Evolutionary conservation across 805 yeast species (phyloP), one percentile per base, ranked within the genome.

Genomic region (Wickerhamiella spandovensis): DNA sequence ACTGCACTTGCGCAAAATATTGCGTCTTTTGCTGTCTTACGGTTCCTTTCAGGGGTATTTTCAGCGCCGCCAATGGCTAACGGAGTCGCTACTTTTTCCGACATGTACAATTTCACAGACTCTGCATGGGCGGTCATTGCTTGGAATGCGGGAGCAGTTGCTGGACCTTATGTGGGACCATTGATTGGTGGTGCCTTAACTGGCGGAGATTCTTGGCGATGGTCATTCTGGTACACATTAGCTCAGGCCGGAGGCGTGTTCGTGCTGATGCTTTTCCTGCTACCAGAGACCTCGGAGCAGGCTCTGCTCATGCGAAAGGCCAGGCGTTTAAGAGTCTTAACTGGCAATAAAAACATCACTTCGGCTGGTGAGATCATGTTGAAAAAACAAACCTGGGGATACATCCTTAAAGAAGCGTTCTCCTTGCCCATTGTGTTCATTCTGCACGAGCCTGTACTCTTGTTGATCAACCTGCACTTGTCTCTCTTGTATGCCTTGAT

Each of bases 101-200:
- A 79, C 59, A 63, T 78, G 45, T 60, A 73, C 30, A 46, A 60
- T 3, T 61, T 68, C 18, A 70, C 76, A 5, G 64, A 64, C 50
- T 61, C 71, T 38, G 77, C 81, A 2, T 53, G 72, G 20, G 73
- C 74, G 2, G 63, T 78, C 48, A 75, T 75, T 8, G 51, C 67
- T 5, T 79, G 82, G 82, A 67, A 78, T 18, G 56, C 72, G 23
- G 78, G 75, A 48, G 75, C 78, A 0, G 75, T 74, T 43, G 65
- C 71, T 47, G 83, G 82, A 10, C 81, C 81, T 1, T 67, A 72
- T 12, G 42, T 75, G 17, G 82, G 81, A 13, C 84, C 84, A 0
- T 57, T 79, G 7, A 58, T 79, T 41, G 82, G 83, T 38, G 74
- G 79, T 8, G 70, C 72, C 3, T 64, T 79, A 58, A 65, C 67